Base-by-base conservation (phyloP, 257 asterid species). In the Fraxinus anomala region DNA sequence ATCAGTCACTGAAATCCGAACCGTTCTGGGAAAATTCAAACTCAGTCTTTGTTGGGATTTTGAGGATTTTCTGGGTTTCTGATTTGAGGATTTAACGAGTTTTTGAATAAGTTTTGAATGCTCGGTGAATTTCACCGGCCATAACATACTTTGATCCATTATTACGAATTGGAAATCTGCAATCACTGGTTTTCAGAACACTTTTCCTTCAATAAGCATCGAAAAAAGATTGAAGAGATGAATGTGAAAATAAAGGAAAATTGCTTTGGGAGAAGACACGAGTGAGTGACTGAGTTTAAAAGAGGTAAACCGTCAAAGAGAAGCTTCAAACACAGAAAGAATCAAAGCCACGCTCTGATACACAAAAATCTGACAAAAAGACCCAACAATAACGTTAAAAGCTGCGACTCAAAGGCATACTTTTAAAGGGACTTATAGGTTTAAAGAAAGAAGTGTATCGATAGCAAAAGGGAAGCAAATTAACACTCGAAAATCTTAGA, bases 51-150 rank as follows among this genome's bases (percentile, higher is more conserved):
- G 68, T 17, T 59, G 83, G 23, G 4, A 37, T 73, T 80, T 82
- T 42, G 73, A 16, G 17, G 19, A 66, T 51, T 65, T 85, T 30
- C 71, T 83, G 3, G 83, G 80, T 80, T 40, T 87, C 0, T 73
- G 78, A 17, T 68, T 59, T 49, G 81, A 24, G 7, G 91, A 79
- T 54, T 88, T 88, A 5, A 87, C 26, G 42, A 85, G 49, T 73
- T 89, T 91, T 21, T 81, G 89, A 3, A 86, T 84, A 61, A 84
- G 49, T 68, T 70, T 85, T 12, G 77, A 77, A 65, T 92, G 98
- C 80, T 94, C 97, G 0, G 94, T 88, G 80, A 73, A 92, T 67
- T 92, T 94, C 67, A 91, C 82, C 4, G 96, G 94, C 76, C 87
- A 83, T 12, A 89, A 31, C 49, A 85, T 13, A 21, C 79, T 42